Conservation (phyloP, 805 yeast species). For the Candida tibetensis region DNA sequence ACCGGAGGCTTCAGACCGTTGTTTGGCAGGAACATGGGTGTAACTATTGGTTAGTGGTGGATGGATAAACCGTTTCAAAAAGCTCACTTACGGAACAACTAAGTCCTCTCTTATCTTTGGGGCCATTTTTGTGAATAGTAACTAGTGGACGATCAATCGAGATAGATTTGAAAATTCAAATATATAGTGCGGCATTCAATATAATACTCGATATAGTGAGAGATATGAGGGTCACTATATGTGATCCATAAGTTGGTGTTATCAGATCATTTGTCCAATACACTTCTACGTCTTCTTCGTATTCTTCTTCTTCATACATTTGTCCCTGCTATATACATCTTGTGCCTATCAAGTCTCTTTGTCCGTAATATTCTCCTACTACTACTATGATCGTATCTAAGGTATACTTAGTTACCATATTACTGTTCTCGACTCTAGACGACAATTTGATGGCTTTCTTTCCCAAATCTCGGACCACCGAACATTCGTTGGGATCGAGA, state of each 20-base stretch:
- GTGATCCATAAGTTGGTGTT: too few relatives aligned
- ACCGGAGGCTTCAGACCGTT: constrained; percentile 43
- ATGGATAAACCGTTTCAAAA: not conserved
- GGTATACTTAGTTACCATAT: constrained; percentile 21
- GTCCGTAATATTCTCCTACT: constrained; percentile 35
- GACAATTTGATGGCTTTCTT: constrained; percentile 35
- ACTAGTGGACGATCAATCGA: constrained; percentile 2
- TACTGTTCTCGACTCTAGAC: constrained; percentile 8
- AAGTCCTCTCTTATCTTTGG: constrained; percentile 30
- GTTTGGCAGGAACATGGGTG: constrained; percentile 48
- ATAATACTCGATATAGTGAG: too few relatives aligned
- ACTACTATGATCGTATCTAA: constrained; percentile 30
- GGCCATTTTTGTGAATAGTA: constrained; percentile 15
- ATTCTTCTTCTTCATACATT: too few relatives aligned
- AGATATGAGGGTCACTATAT: too few relatives aligned
- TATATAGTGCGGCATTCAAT: too few relatives aligned
- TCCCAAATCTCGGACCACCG: constrained; percentile 36
- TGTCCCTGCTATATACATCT: not conserved
- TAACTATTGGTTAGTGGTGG: constrained; percentile 26
- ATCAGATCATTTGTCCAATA: too few relatives aligned
- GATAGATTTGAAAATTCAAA: too few relatives aligned
- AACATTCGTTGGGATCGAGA: constrained; percentile 31
- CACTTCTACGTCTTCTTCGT: too few relatives aligned
- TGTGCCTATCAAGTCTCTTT: constrained; percentile 25
- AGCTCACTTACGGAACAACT: constrained; percentile 30